Conservation (phyloP, 441 rosid species). For the Arabidopsis lyrata region DNA sequence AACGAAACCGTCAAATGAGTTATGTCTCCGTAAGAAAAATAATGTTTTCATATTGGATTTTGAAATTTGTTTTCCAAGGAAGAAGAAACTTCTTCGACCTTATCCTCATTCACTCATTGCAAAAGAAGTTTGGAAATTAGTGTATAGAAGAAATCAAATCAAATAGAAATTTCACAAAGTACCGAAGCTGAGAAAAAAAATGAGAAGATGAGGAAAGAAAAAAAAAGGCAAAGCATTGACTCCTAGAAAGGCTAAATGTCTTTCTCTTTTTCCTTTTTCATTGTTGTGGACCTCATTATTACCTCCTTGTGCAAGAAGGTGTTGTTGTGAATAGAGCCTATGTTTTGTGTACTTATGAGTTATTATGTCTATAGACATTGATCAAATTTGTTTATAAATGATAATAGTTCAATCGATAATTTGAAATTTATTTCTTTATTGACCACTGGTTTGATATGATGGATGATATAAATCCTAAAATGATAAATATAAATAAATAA, state of each 20-base stretch:
- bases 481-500: neutral
- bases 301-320: constrained; percentile 42
- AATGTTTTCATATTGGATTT: constrained; percentile 4
- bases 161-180: constrained; percentile 8
- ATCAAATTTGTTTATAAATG: constrained; percentile 9
- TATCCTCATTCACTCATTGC: constrained; percentile 33
- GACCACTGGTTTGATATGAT: neutral
- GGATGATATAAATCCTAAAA: neutral
- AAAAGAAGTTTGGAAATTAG: constrained; percentile 36
- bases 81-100: constrained; percentile 37
- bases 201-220: constrained; percentile 25
- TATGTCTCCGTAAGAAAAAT: neutral
- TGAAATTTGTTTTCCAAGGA: constrained; percentile 9
- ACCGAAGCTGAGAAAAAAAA: constrained; percentile 15
- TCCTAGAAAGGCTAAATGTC: constrained; percentile 31
- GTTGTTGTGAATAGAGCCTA: constrained; percentile 30
- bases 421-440: neutral
- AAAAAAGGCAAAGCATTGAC: constrained; percentile 39
- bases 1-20: constrained; percentile 34
- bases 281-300: constrained; percentile 36
- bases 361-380: neutral
- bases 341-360: neutral
- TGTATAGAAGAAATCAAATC: constrained; percentile 28
- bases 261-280: constrained; percentile 29
- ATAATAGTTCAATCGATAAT: neutral